Base-by-base conservation (phyloP, 179 eudicot species). In the Corrigiola litoralis region DNA sequence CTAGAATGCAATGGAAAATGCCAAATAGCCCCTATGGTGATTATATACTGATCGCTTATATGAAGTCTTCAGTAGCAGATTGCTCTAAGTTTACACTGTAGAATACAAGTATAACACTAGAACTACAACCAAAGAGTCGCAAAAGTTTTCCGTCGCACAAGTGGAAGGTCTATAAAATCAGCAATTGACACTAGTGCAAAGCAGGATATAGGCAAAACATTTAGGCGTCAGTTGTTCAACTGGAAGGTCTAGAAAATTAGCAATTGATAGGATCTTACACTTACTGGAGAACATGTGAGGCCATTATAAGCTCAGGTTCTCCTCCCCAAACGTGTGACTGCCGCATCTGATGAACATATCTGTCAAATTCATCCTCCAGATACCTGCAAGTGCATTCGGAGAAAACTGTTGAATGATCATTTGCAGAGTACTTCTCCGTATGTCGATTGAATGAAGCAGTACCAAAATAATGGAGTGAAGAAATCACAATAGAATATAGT, bases 231-330 rank as follows among this genome's bases (percentile, higher is more conserved):
- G 12, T 48, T 34, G 16, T 21, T 33, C n/a, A n/a, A 36, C 12
- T 23, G 13, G 29, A 46, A 8, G n/a, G 6, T 51, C 27, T 12
- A 24, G 11, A 21, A 58, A 21, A 37, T 23, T 32, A 58, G 2
- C 27, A 17, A 38, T 58, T 37, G 47, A 37, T n/a, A n/a, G 52
- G 38, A 62, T 48, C 40, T 17, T 18, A 18, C 31, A 71, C 89
- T 72, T 77, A 88, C 92, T 75, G 66, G 34, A 88, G 80, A 21
- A 86, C 96, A 80, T 86, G 85, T 4, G 92, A 84, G 32, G 92
- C 73, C 96, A 88, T 88, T 37, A 88, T 86, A 60, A 88, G 83
- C 78, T 88, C 96, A 40, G 96, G 89, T 79, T 88, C 96, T 41
- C 96, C 96, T 64, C 95, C 96, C 96, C 96, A 88, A 18, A 77